Conservation (phyloP, 768 basidiomycete species). For the Calvatia gigantea region DNA sequence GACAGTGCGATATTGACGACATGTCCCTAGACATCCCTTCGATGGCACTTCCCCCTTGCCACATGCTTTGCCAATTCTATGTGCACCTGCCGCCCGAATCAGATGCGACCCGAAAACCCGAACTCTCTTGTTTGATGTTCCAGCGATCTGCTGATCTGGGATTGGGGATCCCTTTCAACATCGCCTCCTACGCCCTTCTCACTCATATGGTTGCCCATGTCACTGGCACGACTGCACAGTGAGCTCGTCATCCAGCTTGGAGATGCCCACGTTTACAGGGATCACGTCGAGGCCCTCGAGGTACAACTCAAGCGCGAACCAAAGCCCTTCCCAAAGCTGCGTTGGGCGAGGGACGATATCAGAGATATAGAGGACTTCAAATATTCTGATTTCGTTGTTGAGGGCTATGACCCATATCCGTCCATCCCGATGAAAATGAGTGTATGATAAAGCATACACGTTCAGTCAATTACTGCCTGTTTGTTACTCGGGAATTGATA, state of each 20-base stretch:
- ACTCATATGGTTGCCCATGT: conserved; percentile 98
- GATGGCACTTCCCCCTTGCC: conserved; percentile 98
- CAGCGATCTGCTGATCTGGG: conserved; percentile 97
- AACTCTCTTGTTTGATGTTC: conserved; percentile 93
- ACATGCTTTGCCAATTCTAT: conserved; percentile 99
- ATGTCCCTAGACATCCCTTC: conserved; percentile 67
- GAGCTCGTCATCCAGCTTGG: conserved; percentile 96
- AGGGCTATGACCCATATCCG: conserved; percentile 82
- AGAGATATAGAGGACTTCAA: conserved; percentile 77
- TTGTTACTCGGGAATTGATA: too few relatives aligned
- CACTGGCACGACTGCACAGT: conserved; percentile 78
- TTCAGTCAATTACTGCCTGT: too few relatives aligned
- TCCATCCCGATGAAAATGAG: conserved; percentile 97
- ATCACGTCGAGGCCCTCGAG: conserved; percentile 87
- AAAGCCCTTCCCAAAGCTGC: conserved; percentile 76
- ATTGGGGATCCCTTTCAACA: conserved; percentile 98
- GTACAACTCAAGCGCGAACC: conserved; percentile 79
- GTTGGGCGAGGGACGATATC: conserved; percentile 64
- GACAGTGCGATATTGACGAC: neutral
- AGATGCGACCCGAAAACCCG: conserved; percentile 50
- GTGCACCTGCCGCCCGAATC: conserved; percentile 75
- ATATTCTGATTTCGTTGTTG: conserved; percentile 78
- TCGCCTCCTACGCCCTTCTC: conserved; percentile 95
- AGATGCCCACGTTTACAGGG: conserved; percentile 93
- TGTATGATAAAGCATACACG: conserved; percentile 34